Conservation (phyloP, 345 rosid genomes). For the Citrus glauca region DNA sequence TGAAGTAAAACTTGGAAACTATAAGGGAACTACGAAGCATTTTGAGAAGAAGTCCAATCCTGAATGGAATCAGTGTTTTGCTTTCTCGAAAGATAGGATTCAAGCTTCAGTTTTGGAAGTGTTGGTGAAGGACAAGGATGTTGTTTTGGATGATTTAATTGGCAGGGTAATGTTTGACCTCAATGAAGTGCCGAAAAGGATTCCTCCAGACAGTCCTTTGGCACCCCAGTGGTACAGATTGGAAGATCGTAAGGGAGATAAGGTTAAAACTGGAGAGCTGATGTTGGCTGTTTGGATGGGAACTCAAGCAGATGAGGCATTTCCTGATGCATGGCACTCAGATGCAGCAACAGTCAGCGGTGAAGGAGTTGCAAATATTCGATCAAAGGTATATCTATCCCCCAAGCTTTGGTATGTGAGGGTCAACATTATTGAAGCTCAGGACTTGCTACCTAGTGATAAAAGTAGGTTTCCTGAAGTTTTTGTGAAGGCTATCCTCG, state of each 20-base stretch:
- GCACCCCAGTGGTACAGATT: conserved; percentile 97
- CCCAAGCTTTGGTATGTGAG: conserved; percentile 97
- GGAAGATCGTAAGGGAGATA: conserved; percentile 71
- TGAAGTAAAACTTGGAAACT: conserved; percentile 91
- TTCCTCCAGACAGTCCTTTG: conserved; percentile 92
- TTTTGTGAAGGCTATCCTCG: conserved; percentile 66
- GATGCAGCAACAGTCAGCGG: conserved; percentile 80
- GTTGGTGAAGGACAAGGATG: conserved; percentile 74
- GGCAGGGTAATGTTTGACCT: conserved; percentile 74
- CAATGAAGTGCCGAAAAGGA: conserved; percentile 78
- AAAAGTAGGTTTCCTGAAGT: conserved; percentile 82
- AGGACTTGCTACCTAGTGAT: conserved; percentile 74
- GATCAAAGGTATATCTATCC: conserved; percentile 89
- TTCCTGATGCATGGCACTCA: conserved; percentile 96
- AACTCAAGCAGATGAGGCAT: conserved; percentile 97
- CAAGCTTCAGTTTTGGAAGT: conserved; percentile 87
- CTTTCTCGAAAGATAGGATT: conserved; percentile 87
- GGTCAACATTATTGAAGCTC: conserved; percentile 93
- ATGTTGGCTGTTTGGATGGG: conserved; percentile 99
- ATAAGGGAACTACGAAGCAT: conserved; percentile 81
- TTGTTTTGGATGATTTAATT: conserved; percentile 74
- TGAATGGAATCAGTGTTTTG: conserved; percentile 96
- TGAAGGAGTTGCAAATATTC: conserved; percentile 55
- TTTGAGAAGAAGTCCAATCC: conserved; percentile 92
- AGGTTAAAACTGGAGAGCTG: conserved; percentile 67